phyloP scores from a whole-genome alignment of 2,329 filamentous ascomycete genomes.

The Aureobasidium lini region DNA sequence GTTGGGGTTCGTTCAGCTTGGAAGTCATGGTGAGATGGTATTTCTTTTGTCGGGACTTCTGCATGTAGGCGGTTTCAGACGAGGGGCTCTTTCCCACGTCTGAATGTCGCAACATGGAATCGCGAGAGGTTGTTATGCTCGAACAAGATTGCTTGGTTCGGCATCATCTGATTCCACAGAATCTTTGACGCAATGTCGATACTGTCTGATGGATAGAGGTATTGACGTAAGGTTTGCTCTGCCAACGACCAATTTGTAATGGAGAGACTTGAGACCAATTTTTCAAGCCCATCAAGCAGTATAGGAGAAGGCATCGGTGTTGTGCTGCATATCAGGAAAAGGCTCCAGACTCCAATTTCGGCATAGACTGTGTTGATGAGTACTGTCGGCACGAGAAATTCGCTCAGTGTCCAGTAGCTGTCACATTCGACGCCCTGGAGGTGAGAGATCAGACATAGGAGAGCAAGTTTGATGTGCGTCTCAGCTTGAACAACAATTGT shows the following conservation, averaged over 20 bases:
- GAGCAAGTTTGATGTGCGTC: conserved; percentile 17
- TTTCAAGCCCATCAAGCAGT: neutral
- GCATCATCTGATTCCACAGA: neutral
- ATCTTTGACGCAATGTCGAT: neutral
- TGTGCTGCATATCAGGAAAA: conserved; percentile 16
- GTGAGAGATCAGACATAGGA: conserved; percentile 16
- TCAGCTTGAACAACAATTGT: conserved; percentile 15
- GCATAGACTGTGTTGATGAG: conserved; percentile 18
- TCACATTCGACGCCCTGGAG: conserved; percentile 9
- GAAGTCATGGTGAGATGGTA: neutral
- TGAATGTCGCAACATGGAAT: neutral
- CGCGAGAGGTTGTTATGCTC: neutral
- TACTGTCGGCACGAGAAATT: conserved; percentile 12
- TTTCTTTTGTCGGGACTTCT: neutral
- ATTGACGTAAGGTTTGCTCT: neutral
- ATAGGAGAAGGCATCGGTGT: neutral
- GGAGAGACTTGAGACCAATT: neutral
- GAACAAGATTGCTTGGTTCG: neutral
- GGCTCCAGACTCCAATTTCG: conserved; percentile 18
- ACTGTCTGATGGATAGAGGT: neutral
- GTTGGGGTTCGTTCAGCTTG: neutral
- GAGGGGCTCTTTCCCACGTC: neutral
- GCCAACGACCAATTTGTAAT: neutral
- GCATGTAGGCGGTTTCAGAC: neutral
- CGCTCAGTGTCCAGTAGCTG: conserved; percentile 13